A percentile compares a stretch with the other conserved stretches of the same genome.
phyloP scores from a whole-genome alignment of 306 rosid genomes.

The Cicer bijugum region DNA sequence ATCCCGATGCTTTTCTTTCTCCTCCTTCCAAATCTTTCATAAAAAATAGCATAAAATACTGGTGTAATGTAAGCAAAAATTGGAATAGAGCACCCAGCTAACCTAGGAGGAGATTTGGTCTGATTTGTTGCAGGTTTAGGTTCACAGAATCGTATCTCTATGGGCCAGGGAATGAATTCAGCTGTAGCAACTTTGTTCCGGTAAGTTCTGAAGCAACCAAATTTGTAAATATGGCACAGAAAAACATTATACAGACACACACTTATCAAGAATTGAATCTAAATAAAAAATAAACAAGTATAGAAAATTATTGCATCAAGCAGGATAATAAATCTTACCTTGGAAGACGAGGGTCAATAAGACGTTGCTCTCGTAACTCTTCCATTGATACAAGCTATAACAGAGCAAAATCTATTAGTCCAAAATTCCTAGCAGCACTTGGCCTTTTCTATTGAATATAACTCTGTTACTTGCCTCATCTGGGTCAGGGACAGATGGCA shows the following conservation, averaged over 20 bases:
- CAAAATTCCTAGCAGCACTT: constrained; percentile 22
- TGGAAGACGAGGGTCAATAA: constrained; percentile 84
- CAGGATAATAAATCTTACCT: constrained; percentile 55
- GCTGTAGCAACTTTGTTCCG: constrained; percentile 80
- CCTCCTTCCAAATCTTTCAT: constrained; percentile 30
- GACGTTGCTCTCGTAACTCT: constrained; percentile 79
- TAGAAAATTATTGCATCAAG: constrained; percentile 1
- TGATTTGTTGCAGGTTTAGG: constrained; percentile 72
- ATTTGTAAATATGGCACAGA: constrained; percentile 31
- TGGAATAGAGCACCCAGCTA: constrained; percentile 43
- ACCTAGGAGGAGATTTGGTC: constrained; percentile 93
- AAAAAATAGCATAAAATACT: constrained; percentile 25
- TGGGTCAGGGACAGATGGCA: constrained; percentile 83
- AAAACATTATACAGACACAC: constrained; percentile 14
- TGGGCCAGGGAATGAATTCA: constrained; percentile 89
- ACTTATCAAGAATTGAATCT: constrained; percentile 11
- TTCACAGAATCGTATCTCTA: constrained; percentile 93
- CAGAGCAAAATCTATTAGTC: constrained; percentile 21
- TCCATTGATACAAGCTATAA: constrained; percentile 85
- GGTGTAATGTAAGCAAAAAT: constrained; percentile 35
- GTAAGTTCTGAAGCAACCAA: constrained; percentile 70
- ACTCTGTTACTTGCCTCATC: constrained; percentile 59
- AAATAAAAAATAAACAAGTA: constrained; percentile 31
- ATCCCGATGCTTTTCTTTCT: constrained; percentile 33
- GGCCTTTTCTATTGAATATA: constrained; percentile 28